These are phyloP conservation scores for Rubia peregrina DNA, from an alignment of 305 asterid genomes.

Conservation along the genomic window DNA sequence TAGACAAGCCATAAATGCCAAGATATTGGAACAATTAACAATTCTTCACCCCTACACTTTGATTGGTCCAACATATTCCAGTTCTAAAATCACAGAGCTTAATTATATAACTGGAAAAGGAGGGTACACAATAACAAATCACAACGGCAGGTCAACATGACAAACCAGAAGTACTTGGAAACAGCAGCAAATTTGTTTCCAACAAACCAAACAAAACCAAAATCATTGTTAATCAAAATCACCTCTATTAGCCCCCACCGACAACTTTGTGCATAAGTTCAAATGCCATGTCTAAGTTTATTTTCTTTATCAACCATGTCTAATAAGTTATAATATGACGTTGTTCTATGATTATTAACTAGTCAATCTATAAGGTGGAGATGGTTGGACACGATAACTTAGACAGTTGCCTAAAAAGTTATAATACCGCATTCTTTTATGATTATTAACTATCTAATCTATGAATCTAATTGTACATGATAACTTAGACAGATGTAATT, in stretches of 20 bases:
- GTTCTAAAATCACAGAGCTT: neutral
- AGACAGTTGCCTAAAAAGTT: neutral
- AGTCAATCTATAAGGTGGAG: too few species aligned
- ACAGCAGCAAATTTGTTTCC: slow-evolving; percentile 21
- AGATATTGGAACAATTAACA: neutral
- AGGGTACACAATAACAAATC: neutral
- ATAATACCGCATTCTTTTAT: neutral
- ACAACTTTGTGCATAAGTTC: neutral
- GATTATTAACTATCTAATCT: neutral
- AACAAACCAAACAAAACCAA: slow-evolving; percentile 14
- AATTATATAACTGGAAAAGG: neutral
- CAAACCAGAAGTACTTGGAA: slow-evolving; percentile 18
- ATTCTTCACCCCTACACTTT: neutral
- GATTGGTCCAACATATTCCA: slow-evolving; percentile 19
- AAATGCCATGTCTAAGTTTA: too few species aligned
- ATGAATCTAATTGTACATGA: neutral
- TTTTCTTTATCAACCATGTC: too few species aligned
- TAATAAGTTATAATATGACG: too few species aligned
- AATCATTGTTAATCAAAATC: slow-evolving; percentile 6
- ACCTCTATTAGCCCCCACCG: slow-evolving; percentile 6
- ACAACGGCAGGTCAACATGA: slow-evolving; percentile 7
- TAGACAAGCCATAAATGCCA: neutral
- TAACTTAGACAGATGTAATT: neutral
- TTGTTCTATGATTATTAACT: too few species aligned
- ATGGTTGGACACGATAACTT: too few species aligned